Conservation (phyloP, 2,329 filamentous ascomycete species). For the Zelopaecilomyces penicillatus region DNA sequence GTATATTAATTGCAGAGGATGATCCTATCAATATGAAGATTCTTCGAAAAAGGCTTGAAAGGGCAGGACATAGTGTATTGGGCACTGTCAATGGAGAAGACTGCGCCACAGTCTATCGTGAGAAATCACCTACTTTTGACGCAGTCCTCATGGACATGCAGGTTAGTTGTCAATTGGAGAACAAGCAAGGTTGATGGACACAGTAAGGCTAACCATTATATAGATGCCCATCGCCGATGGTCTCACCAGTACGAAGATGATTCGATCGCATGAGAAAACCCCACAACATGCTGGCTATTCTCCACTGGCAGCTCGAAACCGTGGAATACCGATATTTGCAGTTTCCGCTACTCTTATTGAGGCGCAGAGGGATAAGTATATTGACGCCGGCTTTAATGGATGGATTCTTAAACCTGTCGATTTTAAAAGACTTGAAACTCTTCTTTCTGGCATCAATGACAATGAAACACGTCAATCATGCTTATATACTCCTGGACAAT, state of each 20-base stretch:
- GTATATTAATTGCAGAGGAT: slow-evolving; percentile 75
- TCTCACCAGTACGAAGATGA: slow-evolving; percentile 72
- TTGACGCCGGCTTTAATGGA: slow-evolving; percentile 74
- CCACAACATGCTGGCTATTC: slow-evolving; percentile 44
- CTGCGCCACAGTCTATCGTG: slow-evolving; percentile 63
- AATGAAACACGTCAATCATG: slow-evolving; percentile 48
- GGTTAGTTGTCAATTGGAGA: slow-evolving; percentile 39
- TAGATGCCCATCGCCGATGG: slow-evolving; percentile 95
- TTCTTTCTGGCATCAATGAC: slow-evolving; percentile 63
- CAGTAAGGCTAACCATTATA: slow-evolving; percentile 1
- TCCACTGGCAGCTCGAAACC: slow-evolving; percentile 47
- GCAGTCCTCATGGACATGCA: slow-evolving; percentile 90
- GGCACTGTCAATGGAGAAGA: slow-evolving; percentile 79
- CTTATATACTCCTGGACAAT: slow-evolving; percentile 62
- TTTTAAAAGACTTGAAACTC: slow-evolving; percentile 61
- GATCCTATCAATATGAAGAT: slow-evolving; percentile 83
- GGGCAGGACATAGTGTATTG: slow-evolving; percentile 60
- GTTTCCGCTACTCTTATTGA: slow-evolving; percentile 79
- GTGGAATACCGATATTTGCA: slow-evolving; percentile 71
- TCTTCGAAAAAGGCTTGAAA: slow-evolving; percentile 70
- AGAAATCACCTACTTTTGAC: slow-evolving; percentile 57
- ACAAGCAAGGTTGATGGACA: not conserved
- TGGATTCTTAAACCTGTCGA: slow-evolving; percentile 89
- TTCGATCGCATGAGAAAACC: slow-evolving; percentile 61
- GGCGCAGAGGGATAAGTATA: slow-evolving; percentile 57